Evolutionary conservation across 768 basidiomycete genomes (phyloP).

Genomic region (Mycena venus): DNA sequence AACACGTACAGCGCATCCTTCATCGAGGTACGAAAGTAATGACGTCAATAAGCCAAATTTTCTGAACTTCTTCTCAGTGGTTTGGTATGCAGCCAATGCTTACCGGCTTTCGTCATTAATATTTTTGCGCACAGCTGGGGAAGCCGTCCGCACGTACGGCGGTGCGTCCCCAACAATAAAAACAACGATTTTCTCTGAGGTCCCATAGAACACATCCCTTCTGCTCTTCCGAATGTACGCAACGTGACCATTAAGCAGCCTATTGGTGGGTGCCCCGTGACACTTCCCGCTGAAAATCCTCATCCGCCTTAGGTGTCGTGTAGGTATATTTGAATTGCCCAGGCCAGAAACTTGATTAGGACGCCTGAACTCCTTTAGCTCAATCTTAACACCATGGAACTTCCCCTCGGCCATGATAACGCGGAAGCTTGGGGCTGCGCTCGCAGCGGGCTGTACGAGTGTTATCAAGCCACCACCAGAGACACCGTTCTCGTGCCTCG

Average conservation of each 20-base stretch:
- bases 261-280: conserved; percentile 64
- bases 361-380: too few relatives aligned
- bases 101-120: conserved; percentile 5
- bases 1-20: conserved; percentile 88
- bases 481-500: conserved; percentile 93
- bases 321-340: conserved; percentile 37
- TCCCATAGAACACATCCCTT: conserved; percentile 83
- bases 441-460: conserved; percentile 96
- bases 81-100: conserved; percentile 67
- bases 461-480: conserved; percentile 97
- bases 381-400: conserved; percentile 90
- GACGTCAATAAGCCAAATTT: background rate
- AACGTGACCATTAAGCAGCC: conserved; percentile 97
- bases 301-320: conserved; percentile 51
- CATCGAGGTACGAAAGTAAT: conserved; percentile 69
- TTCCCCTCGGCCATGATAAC: conserved; percentile 97
- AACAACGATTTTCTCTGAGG: background rate
- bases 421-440: conserved; percentile 88
- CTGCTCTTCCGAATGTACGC: conserved; percentile 73
- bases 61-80: conserved; percentile 66
- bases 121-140: conserved; percentile 73
- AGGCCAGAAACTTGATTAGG: conserved; percentile 12
- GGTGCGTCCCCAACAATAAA: conserved; percentile 58
- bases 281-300: background rate
- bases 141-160: conserved; percentile 93